Base-by-base conservation (phyloP, 352 stramenopile species). In the Lagenidium giganteum region DNA sequence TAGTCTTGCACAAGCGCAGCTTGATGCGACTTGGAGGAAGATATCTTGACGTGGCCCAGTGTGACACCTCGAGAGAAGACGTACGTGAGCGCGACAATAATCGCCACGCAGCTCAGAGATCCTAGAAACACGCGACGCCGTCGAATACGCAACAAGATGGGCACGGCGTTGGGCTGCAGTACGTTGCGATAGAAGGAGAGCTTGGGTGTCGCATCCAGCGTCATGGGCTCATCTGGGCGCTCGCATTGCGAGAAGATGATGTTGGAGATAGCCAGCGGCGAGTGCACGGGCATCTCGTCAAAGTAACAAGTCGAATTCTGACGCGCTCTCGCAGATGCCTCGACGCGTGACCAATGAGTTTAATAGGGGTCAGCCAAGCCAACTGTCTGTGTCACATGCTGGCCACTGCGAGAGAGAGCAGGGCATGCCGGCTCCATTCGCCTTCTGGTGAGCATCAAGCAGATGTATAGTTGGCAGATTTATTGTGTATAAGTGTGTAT, bases 251-350 rank as follows among this genome's bases (percentile, higher is more conserved):
- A 83, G 29, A 85, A 44, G 18, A 70, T 72, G 47, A 87, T 85
- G 49, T 77, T 70, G 8, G 75, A 87, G 62, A 87, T 66, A 31
- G 67, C 59, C 26, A 87, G 51, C 31, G 75, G 71, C 28, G 75
- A 83, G 30, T 71, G 36, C 75, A 83, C 78, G 17, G 45, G 21
- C 12, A 12, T 18, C n/a, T n/a, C n/a, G n/a, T n/a, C n/a, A n/a
- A n/a, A n/a, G n/a, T n/a, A n/a, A n/a, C n/a, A n/a, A n/a, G n/a
- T n/a, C n/a, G n/a, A n/a, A n/a, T n/a, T n/a, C n/a, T n/a, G n/a
- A n/a, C n/a, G n/a, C n/a, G n/a, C n/a, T 23, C 33, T 16, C 31
- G 38, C 16, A 27, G 25, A 12, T 17, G 18, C 14, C 13, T 12
- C 16, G 8, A 27, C 20, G 47, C 23, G 24, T 51, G 31, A 37